phyloP scores from a whole-genome alignment of 768 basidiomycete species.

The Rhizopogon sp. region DNA sequence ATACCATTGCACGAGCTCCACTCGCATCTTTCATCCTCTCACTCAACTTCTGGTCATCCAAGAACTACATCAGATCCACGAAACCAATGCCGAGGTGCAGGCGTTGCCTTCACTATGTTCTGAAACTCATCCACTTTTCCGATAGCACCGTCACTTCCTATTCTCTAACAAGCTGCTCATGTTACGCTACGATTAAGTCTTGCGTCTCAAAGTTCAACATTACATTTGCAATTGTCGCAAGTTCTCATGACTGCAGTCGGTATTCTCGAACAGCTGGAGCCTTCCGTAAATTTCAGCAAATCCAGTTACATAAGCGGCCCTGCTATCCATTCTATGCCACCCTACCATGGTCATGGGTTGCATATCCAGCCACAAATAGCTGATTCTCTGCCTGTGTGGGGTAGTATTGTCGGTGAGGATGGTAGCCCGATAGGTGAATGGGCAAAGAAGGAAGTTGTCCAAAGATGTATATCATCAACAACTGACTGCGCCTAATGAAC shows the following conservation, averaged over 20 bases:
- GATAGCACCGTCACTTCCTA: slow-evolving; percentile 15
- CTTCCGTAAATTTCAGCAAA: neutral
- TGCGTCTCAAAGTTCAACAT: slow-evolving; percentile 21
- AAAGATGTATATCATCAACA: slow-evolving; percentile 1
- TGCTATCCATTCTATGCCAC: slow-evolving; percentile 15
- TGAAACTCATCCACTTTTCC: neutral
- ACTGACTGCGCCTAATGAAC: neutral
- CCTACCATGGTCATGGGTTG: slow-evolving; percentile 30
- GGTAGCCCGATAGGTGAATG: slow-evolving; percentile 44
- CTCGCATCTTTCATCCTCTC: too few relatives aligned
- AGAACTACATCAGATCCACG: too few relatives aligned
- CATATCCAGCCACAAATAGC: slow-evolving; percentile 26
- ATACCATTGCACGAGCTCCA: too few relatives aligned
- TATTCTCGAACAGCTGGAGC: slow-evolving; percentile 27
- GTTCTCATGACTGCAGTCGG: slow-evolving; percentile 27
- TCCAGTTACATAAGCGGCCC: neutral
- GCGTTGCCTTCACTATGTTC: neutral
- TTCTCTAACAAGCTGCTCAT: slow-evolving; percentile 20
- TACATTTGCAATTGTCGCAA: slow-evolving; percentile 18
- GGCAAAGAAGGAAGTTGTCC: slow-evolving; percentile 39
- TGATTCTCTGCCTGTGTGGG: slow-evolving; percentile 40
- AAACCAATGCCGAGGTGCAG: too few relatives aligned
- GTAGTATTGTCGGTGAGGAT: slow-evolving; percentile 35
- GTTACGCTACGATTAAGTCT: slow-evolving; percentile 34
- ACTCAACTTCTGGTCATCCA: too few relatives aligned